A percentile compares a stretch with the other conserved stretches of the same genome.
These are phyloP conservation scores for Mycena rosella DNA, from an alignment of 768 basidiomycete genomes.

Conservation along the genomic window DNA sequence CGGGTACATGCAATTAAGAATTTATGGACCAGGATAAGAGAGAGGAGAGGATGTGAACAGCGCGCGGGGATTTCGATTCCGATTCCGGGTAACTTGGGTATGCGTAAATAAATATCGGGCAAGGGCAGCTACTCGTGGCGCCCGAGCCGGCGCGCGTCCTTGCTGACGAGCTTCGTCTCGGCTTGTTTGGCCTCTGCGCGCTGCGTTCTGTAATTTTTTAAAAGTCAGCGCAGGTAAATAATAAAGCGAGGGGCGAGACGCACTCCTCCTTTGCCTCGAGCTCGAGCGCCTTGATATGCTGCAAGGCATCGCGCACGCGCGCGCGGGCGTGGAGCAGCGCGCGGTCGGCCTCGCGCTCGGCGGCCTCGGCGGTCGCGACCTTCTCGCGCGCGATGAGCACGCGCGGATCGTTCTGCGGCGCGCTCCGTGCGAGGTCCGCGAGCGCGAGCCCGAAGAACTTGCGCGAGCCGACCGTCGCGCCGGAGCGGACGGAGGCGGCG, in stretches of 20 bases:
- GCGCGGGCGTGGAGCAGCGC: conserved; percentile 61
- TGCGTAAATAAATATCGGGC: too few species aligned
- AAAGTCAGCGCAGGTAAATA: conserved; percentile 1
- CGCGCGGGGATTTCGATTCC: too few species aligned
- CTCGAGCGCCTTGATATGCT: conserved; percentile 64
- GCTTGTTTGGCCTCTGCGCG: conserved; percentile 67
- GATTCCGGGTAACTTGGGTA: too few species aligned
- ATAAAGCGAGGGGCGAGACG: conserved; percentile 38
- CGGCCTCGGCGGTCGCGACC: conserved; percentile 62
- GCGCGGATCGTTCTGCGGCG: conserved; percentile 53
- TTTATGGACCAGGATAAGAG: too few species aligned
- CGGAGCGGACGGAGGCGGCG: background rate
- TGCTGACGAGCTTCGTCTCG: conserved; percentile 63
- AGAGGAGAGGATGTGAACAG: too few species aligned
- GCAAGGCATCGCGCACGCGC: conserved; percentile 61
- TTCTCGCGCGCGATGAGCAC: conserved; percentile 64
- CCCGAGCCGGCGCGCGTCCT: conserved; percentile 61
- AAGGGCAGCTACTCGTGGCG: conserved; percentile 48
- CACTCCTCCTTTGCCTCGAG: conserved; percentile 66
- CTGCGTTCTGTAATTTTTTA: conserved; percentile 53
- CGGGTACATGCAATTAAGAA: too few species aligned
- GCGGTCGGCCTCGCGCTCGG: conserved; percentile 65
- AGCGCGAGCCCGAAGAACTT: background rate
- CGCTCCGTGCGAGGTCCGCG: conserved; percentile 1
- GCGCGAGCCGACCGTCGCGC: background rate